Percentiles rank a stretch among this genome's conserved stretches.
Evolutionary conservation across 2,329 filamentous ascomycete genomes (phyloP).

Genomic region (Cladophialophora yegresii): DNA sequence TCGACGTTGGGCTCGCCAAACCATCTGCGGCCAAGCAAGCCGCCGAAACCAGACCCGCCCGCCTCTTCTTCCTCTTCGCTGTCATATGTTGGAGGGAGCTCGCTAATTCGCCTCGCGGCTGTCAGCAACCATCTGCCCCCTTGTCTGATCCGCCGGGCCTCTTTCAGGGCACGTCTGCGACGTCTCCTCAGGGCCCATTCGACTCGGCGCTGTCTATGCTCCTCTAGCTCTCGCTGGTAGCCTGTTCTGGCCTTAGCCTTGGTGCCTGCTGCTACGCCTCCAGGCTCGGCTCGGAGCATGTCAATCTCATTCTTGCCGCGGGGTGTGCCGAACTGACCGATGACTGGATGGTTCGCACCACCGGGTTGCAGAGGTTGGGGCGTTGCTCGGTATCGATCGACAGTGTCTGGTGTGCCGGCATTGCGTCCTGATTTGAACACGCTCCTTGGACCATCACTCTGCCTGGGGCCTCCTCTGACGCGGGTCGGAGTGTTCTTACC

Average conservation of each 20-base stretch:
- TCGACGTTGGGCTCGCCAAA: slow-evolving; percentile 18
- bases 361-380: slow-evolving; percentile 44
- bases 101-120: slow-evolving; percentile 47
- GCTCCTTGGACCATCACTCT: slow-evolving; percentile 40
- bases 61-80: slow-evolving; percentile 49
- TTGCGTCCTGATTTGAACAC: slow-evolving; percentile 51
- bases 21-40: slow-evolving; percentile 29
- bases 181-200: slow-evolving; percentile 51
- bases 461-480: slow-evolving; percentile 39
- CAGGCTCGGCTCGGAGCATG: slow-evolving; percentile 38
- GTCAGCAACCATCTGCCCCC: slow-evolving; percentile 45
- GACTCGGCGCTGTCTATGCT: slow-evolving; percentile 52
- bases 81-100: slow-evolving; percentile 50
- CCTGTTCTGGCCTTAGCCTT: slow-evolving; percentile 53
- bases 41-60: slow-evolving; percentile 45
- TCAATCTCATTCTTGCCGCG: slow-evolving; percentile 24
- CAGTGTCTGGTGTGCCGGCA: slow-evolving; percentile 38
- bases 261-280: slow-evolving; percentile 40
- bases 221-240: slow-evolving; percentile 53
- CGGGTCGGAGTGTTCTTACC: slow-evolving; percentile 37
- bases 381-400: slow-evolving; percentile 29
- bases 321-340: slow-evolving; percentile 43
- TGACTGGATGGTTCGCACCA: slow-evolving; percentile 45
- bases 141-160: slow-evolving; percentile 44
- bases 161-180: slow-evolving; percentile 43